phyloP scores from a whole-genome alignment of 352 stramenopile genomes.

The Globisporangium radiosum region DNA sequence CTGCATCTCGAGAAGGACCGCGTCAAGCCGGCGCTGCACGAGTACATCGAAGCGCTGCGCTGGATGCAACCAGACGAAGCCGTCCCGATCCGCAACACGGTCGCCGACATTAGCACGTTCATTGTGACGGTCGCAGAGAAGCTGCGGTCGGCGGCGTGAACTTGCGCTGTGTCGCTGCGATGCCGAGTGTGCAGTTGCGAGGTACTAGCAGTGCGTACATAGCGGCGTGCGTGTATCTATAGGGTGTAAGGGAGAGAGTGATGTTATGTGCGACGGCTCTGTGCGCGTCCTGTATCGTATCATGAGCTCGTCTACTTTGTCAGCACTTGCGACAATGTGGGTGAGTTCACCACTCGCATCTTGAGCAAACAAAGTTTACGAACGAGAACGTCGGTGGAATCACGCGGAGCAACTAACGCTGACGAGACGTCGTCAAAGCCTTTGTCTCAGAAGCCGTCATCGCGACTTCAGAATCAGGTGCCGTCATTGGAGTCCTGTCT shows the following conservation, averaged over 20 bases:
- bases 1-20: constrained; percentile 59
- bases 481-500: no score
- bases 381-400: no score
- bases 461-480: no score
- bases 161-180: not conserved
- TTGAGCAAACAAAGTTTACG: no score
- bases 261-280: no score
- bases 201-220: no score
- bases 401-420: no score
- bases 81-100: constrained; percentile 55
- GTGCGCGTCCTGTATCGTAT: not conserved
- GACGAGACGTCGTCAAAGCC: no score
- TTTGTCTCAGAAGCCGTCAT: no score
- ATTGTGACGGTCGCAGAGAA: constrained; percentile 47
- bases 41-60: constrained; percentile 72
- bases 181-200: not conserved
- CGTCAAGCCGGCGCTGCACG: constrained; percentile 53
- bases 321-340: not conserved
- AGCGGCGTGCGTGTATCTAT: not conserved
- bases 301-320: not conserved
- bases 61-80: constrained; percentile 56
- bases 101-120: constrained; percentile 58
- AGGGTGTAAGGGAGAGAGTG: not conserved
- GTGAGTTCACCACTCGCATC: not conserved
- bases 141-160: constrained; percentile 15